A percentile compares a stretch with the other conserved stretches of the same genome.
Conservation (phyloP, 2,329 filamentous ascomycete genomes). For the Penicillium sp. region DNA sequence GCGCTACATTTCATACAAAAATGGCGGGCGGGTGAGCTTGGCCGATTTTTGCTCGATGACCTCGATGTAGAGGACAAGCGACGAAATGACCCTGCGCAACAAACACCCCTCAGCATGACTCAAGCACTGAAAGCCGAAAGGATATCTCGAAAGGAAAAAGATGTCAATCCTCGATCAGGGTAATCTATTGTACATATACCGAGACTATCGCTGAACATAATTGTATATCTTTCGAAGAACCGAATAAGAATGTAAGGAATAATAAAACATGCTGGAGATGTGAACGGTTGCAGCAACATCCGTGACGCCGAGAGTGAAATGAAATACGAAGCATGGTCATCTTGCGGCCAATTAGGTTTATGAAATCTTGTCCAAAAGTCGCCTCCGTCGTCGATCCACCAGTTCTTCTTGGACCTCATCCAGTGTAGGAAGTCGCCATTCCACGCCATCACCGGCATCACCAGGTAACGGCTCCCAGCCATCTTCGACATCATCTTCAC, state of each 20-base stretch:
- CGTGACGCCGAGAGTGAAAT: slow-evolving; percentile 20
- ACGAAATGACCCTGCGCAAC: slow-evolving; percentile 30
- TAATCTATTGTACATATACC: slow-evolving; percentile 24
- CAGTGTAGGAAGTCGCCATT: slow-evolving; percentile 75
- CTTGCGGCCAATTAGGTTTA: slow-evolving; percentile 21
- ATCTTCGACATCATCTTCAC: slow-evolving; percentile 54
- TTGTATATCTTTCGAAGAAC: slow-evolving; percentile 8
- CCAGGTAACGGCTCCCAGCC: slow-evolving; percentile 84
- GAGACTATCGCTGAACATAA: slow-evolving; percentile 6
- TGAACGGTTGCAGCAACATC: slow-evolving; percentile 19
- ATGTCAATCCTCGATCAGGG: slow-evolving; percentile 16
- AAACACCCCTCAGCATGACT: slow-evolving; percentile 38
- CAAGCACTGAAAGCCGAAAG: slow-evolving; percentile 41
- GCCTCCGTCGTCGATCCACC: slow-evolving; percentile 75
- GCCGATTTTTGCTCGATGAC: slow-evolving; percentile 72
- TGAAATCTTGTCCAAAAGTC: slow-evolving; percentile 73
- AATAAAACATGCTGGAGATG: slow-evolving; percentile 14
- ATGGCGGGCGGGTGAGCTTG: slow-evolving; percentile 73
- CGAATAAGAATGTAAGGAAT: slow-evolving; percentile 6
- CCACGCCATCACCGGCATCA: slow-evolving; percentile 72
- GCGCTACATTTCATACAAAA: slow-evolving; percentile 75
- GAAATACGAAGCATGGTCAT: slow-evolving; percentile 3
- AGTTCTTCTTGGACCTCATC: slow-evolving; percentile 94
- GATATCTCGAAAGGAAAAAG: slow-evolving; percentile 26
- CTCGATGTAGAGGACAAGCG: slow-evolving; percentile 58